Percentiles rank a stretch among this genome's conserved stretches.
Evolutionary conservation across 106 monocot genomes (phyloP).

Genomic region (Acorus calamus): DNA sequence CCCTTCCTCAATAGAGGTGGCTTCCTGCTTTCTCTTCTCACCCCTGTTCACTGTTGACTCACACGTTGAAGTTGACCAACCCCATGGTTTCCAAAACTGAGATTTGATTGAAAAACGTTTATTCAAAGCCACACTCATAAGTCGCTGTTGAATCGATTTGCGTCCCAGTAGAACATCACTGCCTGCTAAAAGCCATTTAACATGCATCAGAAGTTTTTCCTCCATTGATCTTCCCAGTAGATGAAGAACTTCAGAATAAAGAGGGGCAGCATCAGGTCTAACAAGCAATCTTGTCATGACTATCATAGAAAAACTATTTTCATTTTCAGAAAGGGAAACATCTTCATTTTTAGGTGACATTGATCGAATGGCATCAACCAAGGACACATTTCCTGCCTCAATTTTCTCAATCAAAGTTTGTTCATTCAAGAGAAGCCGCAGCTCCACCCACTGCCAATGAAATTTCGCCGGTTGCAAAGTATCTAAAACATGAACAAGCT

Average conservation of each 20-base stretch:
- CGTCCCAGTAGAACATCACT: slow-evolving; percentile 82
- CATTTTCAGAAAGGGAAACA: slow-evolving; percentile 73
- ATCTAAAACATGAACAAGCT: slow-evolving; percentile 85
- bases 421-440: slow-evolving; percentile 90
- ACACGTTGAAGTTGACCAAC: slow-evolving; percentile 40
- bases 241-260: slow-evolving; percentile 89
- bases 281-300: slow-evolving; percentile 81
- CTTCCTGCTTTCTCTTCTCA: slow-evolving; percentile 64
- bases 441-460: slow-evolving; percentile 98
- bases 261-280: slow-evolving; percentile 90
- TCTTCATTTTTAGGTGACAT: slow-evolving; percentile 67
- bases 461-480: slow-evolving; percentile 93
- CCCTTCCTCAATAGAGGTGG: slow-evolving; percentile 74
- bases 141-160: slow-evolving; percentile 87
- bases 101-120: slow-evolving; percentile 60
- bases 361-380: slow-evolving; percentile 76
- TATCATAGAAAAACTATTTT: slow-evolving; percentile 72
- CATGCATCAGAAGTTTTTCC: slow-evolving; percentile 66
- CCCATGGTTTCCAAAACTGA: slow-evolving; percentile 87
- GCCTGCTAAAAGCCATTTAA: slow-evolving; percentile 89
- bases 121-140: slow-evolving; percentile 57
- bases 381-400: slow-evolving; percentile 53
- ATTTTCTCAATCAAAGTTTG: slow-evolving; percentile 82
- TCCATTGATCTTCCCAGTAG: slow-evolving; percentile 83
- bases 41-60: slow-evolving; percentile 16